Conservation (phyloP, 2,329 filamentous ascomycete species). For the Trichophyton benhamiae region DNA sequence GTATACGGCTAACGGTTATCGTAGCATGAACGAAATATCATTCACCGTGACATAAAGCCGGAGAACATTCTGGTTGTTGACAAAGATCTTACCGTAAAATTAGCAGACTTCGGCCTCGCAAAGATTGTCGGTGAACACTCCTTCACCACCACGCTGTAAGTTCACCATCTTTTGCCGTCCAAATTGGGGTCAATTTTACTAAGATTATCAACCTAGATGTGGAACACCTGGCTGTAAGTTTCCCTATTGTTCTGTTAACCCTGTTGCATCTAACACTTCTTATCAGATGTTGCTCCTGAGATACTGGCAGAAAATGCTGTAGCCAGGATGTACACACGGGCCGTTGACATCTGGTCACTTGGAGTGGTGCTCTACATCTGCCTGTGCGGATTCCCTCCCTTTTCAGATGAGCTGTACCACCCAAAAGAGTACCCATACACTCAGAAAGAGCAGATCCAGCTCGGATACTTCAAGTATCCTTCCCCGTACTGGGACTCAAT, state of each 20-base stretch:
- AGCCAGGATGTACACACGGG: constrained; percentile 80
- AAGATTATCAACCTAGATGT: constrained; percentile 36
- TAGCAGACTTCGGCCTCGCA: constrained; percentile 91
- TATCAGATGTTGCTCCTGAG: constrained; percentile 73
- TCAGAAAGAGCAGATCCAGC: constrained; percentile 78
- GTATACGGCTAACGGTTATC: neutral
- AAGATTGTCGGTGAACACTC: constrained; percentile 99
- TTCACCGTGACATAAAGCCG: constrained; percentile 94
- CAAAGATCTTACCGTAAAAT: constrained; percentile 72
- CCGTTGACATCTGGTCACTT: constrained; percentile 91
- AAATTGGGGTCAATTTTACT: neutral
- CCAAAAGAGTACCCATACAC: constrained; percentile 65
- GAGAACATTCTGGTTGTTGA: constrained; percentile 89
- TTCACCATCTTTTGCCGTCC: constrained; percentile 8
- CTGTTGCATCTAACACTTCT: neutral
- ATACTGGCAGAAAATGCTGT: constrained; percentile 66
- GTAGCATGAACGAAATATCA: constrained; percentile 86
- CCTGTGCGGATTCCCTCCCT: constrained; percentile 90
- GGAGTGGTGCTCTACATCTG: constrained; percentile 98
- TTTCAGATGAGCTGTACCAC: constrained; percentile 82
- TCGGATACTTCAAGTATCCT: constrained; percentile 82
- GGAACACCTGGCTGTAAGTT: constrained; percentile 76
- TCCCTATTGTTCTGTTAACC: neutral
- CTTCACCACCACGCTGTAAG: constrained; percentile 81
- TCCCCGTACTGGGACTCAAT: constrained; percentile 92